Evolutionary conservation across 768 basidiomycete genomes (phyloP).

Genomic region (Lactifluus pinguis): DNA sequence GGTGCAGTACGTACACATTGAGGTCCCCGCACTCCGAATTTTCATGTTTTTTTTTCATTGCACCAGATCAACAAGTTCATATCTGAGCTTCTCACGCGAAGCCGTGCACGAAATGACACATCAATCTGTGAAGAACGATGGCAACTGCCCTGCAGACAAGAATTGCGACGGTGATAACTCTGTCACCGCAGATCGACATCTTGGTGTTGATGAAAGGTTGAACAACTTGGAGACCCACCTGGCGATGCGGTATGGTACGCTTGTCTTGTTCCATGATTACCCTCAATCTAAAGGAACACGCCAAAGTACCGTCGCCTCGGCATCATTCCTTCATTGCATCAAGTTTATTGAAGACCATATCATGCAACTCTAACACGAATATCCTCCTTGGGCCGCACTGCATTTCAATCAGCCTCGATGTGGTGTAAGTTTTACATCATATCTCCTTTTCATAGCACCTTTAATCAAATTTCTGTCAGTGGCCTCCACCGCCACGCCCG

Average conservation of each 20-base stretch:
- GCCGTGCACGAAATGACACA: slow-evolving; percentile 55
- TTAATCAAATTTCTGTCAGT: slow-evolving; percentile 34
- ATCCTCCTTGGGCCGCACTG: slow-evolving; percentile 82
- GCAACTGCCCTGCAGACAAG: not conserved
- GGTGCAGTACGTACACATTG: slow-evolving; percentile 41
- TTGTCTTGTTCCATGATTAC: not conserved
- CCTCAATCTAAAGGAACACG: not conserved
- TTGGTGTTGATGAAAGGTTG: slow-evolving; percentile 56
- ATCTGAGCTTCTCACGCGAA: slow-evolving; percentile 60
- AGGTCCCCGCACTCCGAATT: not conserved
- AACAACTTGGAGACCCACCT: slow-evolving; percentile 62
- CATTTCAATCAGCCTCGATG: slow-evolving; percentile 81
- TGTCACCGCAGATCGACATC: slow-evolving; percentile 39
- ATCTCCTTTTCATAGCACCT: not conserved
- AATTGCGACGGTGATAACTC: too few relatives aligned
- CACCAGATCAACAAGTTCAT: slow-evolving; percentile 56
- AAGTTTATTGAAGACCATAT: slow-evolving; percentile 72
- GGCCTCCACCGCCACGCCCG: slow-evolving; percentile 74
- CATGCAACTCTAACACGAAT: slow-evolving; percentile 67
- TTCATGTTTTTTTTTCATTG: not conserved
- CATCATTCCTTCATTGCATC: slow-evolving; percentile 52
- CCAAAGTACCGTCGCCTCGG: slow-evolving; percentile 58
- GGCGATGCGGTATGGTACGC: slow-evolving; percentile 61
- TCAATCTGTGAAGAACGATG: slow-evolving; percentile 46
- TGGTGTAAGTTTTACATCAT: slow-evolving; percentile 42